Conservation (phyloP, 2,329 filamentous ascomycete genomes). For the Ophiobolus disseminans region DNA sequence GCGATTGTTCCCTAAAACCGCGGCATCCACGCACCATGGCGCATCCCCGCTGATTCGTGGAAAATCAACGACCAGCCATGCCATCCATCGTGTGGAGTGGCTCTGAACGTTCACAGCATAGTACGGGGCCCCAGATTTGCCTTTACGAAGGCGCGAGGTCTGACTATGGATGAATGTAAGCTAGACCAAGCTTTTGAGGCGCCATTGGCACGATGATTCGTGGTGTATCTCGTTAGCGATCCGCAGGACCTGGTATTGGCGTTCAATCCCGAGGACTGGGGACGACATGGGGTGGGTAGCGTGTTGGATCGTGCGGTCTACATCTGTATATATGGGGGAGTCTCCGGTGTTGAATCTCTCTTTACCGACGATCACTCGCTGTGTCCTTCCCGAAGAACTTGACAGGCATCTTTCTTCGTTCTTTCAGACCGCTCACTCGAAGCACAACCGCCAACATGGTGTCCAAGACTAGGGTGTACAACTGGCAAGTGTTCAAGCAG, state of each 20-base stretch:
- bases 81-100: conserved; percentile 23
- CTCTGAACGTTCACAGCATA: conserved; percentile 14
- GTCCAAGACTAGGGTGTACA: conserved; percentile 52
- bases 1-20: conserved; percentile 9
- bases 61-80: conserved; percentile 18
- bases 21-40: conserved; percentile 6
- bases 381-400: conserved; percentile 24
- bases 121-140: conserved; percentile 36
- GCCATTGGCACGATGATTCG: conserved; percentile 36
- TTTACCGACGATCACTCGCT: conserved; percentile 22
- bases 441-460: conserved; percentile 38
- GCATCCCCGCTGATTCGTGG: conserved; percentile 35
- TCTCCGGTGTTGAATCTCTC: conserved; percentile 8
- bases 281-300: conserved; percentile 25
- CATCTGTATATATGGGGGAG: conserved; percentile 28
- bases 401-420: conserved; percentile 9
- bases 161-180: conserved; percentile 11
- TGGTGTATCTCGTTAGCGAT: conserved; percentile 32
- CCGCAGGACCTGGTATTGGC: conserved; percentile 22
- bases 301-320: conserved; percentile 21
- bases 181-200: conserved; percentile 30
- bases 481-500: conserved; percentile 47
- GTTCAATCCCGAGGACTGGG: conserved; percentile 33
- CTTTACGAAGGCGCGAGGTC: conserved; percentile 10
- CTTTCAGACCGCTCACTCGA: neutral